Evolutionary conservation across 306 rosid species (phyloP).

Genomic region (Trifolium repens): DNA sequence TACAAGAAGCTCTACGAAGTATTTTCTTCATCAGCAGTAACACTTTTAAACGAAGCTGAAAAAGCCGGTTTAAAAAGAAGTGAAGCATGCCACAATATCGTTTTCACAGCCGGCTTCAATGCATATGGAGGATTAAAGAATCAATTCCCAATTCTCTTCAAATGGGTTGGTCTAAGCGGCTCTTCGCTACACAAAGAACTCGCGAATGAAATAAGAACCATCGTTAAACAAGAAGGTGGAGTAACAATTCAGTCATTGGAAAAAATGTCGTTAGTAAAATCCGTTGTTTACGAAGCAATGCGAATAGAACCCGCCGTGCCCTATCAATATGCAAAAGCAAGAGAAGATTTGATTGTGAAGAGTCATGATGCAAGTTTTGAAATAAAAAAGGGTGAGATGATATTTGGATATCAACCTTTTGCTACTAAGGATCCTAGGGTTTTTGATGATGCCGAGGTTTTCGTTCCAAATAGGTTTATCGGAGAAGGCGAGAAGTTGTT

Average conservation of each 20-base stretch:
- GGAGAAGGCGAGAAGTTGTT: conserved; percentile 49
- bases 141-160: conserved; percentile 54
- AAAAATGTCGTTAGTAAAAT: conserved; percentile 62
- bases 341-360: conserved; percentile 54
- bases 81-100: conserved; percentile 70
- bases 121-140: conserved; percentile 71
- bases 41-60: conserved; percentile 57
- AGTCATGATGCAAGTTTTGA: conserved; percentile 61
- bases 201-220: conserved; percentile 52
- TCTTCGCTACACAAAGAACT: conserved; percentile 51
- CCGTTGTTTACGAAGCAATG: conserved; percentile 60
- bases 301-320: conserved; percentile 76
- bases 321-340: conserved; percentile 69
- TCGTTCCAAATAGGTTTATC: conserved; percentile 37
- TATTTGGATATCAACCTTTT: conserved; percentile 72
- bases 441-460: conserved; percentile 54
- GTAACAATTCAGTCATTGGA: conserved; percentile 51
- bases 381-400: conserved; percentile 73
- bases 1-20: conserved; percentile 59
- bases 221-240: conserved; percentile 51
- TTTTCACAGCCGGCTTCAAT: conserved; percentile 69
- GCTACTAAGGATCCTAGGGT: conserved; percentile 66
- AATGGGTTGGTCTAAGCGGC: conserved; percentile 68
- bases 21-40: conserved; percentile 36
- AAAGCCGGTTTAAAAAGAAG: conserved; percentile 48